phyloP scores from a whole-genome alignment of 1,284 basidiomycete species.

The Peniophora sp. region DNA sequence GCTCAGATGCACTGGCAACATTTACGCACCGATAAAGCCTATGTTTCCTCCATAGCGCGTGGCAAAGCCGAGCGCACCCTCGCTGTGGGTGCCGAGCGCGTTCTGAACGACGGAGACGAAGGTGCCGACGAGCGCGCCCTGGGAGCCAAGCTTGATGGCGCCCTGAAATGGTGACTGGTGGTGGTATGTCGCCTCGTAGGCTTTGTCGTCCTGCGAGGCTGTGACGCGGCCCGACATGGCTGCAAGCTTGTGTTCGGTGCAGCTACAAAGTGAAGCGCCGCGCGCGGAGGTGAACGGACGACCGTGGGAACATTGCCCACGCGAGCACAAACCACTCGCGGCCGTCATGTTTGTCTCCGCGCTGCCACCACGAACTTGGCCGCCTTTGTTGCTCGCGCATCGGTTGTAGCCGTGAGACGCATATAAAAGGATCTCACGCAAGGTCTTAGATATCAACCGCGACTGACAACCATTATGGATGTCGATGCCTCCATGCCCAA shows the following conservation, averaged over 20 bases:
- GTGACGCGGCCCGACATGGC: slow-evolving; percentile 3
- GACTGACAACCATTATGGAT: no score
- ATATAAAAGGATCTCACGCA: no score
- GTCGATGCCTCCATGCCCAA: no score
- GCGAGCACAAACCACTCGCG: no score
- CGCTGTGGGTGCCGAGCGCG: slow-evolving; percentile 72
- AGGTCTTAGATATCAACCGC: no score
- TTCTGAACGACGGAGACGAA: slow-evolving; percentile 82
- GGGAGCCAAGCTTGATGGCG: slow-evolving; percentile 56
- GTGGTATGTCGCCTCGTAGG: slow-evolving; percentile 33
- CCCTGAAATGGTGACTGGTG: slow-evolving; percentile 49
- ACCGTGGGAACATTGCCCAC: no score
- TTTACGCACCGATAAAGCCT: slow-evolving; percentile 70
- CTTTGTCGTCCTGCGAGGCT: slow-evolving; percentile 2
- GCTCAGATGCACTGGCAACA: neutral
- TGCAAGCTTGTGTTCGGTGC: slow-evolving; percentile 12
- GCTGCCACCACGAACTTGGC: no score
- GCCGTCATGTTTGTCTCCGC: no score
- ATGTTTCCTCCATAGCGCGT: slow-evolving; percentile 75
- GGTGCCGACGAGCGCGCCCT: slow-evolving; percentile 68
- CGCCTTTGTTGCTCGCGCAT: no score
- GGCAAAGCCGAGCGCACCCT: slow-evolving; percentile 83
- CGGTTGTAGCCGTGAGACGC: no score
- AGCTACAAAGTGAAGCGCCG: no score
- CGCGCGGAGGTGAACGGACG: no score